phyloP scores from a whole-genome alignment of 352 stramenopile species.

The Phytophthora colocasiae region DNA sequence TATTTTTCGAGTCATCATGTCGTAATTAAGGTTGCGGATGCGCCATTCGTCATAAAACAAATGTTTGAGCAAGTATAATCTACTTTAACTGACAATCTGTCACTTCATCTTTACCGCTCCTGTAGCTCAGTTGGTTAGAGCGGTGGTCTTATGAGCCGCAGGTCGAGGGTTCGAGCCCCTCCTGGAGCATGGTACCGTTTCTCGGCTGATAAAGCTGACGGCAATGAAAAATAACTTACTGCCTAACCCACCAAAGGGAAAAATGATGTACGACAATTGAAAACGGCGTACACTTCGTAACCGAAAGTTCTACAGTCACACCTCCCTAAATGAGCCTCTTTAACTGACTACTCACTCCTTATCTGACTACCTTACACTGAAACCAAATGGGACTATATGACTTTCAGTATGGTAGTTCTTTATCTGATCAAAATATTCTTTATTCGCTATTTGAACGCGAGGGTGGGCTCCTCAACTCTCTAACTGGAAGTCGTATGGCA shows the following conservation, averaged over 20 bases:
- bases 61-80: not conserved
- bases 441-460: conserved; percentile 8
- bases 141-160: conserved; percentile 74
- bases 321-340: conserved; percentile 3
- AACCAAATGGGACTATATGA: conserved; percentile 6
- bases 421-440: conserved; percentile 10
- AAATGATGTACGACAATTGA: no score
- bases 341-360: conserved; percentile 2
- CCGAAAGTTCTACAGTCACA: not conserved
- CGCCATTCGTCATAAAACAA: no score
- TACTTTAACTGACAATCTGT: not conserved
- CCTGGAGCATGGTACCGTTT: conserved; percentile 41
- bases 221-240: no score
- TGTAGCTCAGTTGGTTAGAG: conserved; percentile 82
- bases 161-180: conserved; percentile 71
- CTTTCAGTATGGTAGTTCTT: conserved; percentile 7
- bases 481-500: conserved; percentile 7
- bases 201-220: no score
- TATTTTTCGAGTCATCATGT: no score
- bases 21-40: no score
- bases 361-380: not conserved
- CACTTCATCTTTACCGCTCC: conserved; percentile 33
- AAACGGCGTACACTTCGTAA: no score
- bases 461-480: not conserved
- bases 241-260: no score